These are phyloP conservation scores for Actinomortierella wolfii DNA, from an alignment of 371 early-diverging fungal species.

Conservation along the genomic window DNA sequence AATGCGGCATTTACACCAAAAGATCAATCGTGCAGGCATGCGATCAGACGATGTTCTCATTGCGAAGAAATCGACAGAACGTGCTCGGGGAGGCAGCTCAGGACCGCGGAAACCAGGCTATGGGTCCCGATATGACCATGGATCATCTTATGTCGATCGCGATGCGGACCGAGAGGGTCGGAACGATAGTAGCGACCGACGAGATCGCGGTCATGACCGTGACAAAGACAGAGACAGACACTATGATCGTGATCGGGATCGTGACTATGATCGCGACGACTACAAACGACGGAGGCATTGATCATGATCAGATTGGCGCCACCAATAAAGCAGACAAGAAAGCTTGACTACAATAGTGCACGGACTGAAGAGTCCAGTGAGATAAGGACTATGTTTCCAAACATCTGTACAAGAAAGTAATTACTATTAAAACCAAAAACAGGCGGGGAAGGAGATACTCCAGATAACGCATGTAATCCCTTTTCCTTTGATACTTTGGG, in stretches of 20 bases:
- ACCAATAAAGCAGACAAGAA: no score
- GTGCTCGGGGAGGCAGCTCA: background rate
- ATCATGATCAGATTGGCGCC: no score
- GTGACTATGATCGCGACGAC: conserved; percentile 9
- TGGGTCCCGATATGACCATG: background rate
- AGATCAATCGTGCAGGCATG: conserved; percentile 27
- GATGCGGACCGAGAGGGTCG: background rate
- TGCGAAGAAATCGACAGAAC: conserved; percentile 16
- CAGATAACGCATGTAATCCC: no score
- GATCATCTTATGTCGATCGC: conserved; percentile 1
- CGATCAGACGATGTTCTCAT: conserved; percentile 31
- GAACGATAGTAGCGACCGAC: conserved; percentile 6
- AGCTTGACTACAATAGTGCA: no score
- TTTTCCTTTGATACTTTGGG: no score
- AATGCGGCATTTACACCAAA: conserved; percentile 17
- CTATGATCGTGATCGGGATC: conserved; percentile 6
- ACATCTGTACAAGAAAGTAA: no score
- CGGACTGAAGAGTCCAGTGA: no score
- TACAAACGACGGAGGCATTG: conserved; percentile 27
- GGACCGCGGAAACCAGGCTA: conserved; percentile 6
- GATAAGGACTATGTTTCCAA: no score
- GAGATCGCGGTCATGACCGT: conserved; percentile 4
- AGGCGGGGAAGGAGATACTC: no score
- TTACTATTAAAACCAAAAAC: no score
- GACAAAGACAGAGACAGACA: conserved; percentile 15